Conservation (phyloP, 208 protist genomes). For the Trypanosoma grayi region DNA sequence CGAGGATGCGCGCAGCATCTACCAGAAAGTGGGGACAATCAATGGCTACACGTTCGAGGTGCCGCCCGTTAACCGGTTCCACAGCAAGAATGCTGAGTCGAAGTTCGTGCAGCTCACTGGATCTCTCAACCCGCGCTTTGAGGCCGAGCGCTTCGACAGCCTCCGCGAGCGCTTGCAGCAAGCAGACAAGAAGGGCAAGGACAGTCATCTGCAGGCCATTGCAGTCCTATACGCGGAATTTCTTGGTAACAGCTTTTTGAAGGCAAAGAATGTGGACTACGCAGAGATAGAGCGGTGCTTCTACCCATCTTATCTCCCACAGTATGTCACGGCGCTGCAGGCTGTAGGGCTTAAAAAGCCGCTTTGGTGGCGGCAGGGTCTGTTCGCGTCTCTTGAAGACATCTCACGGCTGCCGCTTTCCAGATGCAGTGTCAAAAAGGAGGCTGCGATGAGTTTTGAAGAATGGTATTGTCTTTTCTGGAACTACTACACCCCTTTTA, state of each 20-base stretch:
- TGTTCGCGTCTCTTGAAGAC: slow-evolving; percentile 74
- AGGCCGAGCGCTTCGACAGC: slow-evolving; percentile 75
- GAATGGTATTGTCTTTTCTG: slow-evolving; percentile 89
- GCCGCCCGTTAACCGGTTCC: slow-evolving; percentile 73
- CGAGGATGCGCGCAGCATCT: slow-evolving; percentile 70
- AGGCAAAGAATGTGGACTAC: slow-evolving; percentile 54
- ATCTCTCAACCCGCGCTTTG: slow-evolving; percentile 69
- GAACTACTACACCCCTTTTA: slow-evolving; percentile 88
- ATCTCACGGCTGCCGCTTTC: slow-evolving; percentile 84
- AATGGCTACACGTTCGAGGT: slow-evolving; percentile 80
- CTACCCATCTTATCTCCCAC: slow-evolving; percentile 69
- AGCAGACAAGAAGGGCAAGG: slow-evolving; percentile 62
- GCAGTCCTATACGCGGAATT: slow-evolving; percentile 82
- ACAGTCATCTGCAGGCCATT: slow-evolving; percentile 75
- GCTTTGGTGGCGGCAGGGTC: slow-evolving; percentile 62
- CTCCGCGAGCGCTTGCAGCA: slow-evolving; percentile 73
- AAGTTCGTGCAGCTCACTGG: slow-evolving; percentile 78
- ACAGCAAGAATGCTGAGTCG: slow-evolving; percentile 69
- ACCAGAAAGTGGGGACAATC: slow-evolving; percentile 67
- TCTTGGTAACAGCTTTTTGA: slow-evolving; percentile 69
- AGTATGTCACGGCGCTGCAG: slow-evolving; percentile 48
- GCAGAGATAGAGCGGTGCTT: slow-evolving; percentile 81
- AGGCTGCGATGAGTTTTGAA: slow-evolving; percentile 65
- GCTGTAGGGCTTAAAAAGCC: slow-evolving; percentile 60
- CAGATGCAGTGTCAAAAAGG: slow-evolving; percentile 59